Conservation (phyloP, 805 yeast species). For the Saccharomycopsis sp. region DNA sequence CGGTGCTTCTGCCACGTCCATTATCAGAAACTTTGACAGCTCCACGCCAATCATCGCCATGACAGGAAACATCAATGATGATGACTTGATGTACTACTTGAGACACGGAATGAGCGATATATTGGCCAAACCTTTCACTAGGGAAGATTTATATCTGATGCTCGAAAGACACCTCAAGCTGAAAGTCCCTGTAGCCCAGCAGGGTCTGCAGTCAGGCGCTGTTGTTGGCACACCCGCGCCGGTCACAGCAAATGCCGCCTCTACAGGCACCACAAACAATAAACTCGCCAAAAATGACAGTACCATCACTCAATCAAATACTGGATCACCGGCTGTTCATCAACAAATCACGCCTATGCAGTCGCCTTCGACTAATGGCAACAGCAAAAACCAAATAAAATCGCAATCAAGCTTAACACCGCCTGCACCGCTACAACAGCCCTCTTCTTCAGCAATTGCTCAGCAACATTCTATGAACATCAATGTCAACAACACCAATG, state of each 20-base stretch:
- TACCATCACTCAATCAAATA: neutral
- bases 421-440: neutral
- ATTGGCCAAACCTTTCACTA: conserved; percentile 89
- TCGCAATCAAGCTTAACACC: neutral
- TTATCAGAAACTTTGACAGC: conserved; percentile 77
- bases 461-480: neutral
- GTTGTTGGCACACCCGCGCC: too few relatives aligned
- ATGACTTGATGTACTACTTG: conserved; percentile 71
- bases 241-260: too few relatives aligned
- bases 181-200: conserved; percentile 32
- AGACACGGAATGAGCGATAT: conserved; percentile 91
- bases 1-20: conserved; percentile 86
- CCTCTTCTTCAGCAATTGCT: neutral
- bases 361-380: conserved; percentile 1
- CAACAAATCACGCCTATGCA: neutral
- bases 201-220: conserved; percentile 22
- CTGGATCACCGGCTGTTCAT: neutral
- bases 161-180: conserved; percentile 65
- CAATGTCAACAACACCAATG: neutral
- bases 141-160: conserved; percentile 73
- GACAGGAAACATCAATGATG: conserved; percentile 85
- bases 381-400: neutral
- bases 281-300: neutral
- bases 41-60: conserved; percentile 88
- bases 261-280: neutral